phyloP scores from a whole-genome alignment of 1,284 basidiomycete species.

The Grifola frondosa region DNA sequence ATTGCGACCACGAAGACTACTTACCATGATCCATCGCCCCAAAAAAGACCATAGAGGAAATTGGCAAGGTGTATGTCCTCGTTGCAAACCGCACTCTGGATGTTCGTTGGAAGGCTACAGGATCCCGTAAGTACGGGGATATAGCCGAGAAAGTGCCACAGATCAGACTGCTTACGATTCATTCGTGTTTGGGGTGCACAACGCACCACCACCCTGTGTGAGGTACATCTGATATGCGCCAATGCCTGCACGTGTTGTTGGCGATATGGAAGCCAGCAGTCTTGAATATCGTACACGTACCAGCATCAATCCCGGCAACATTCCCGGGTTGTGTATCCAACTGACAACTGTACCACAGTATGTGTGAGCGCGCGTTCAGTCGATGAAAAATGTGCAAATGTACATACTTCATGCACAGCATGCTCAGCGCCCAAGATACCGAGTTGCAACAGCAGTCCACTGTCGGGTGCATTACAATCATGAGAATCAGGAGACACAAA shows the following conservation, averaged over 20 bases:
- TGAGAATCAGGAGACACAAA: too few relatives aligned
- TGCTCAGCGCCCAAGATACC: conserved; percentile 19
- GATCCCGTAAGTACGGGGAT: too few relatives aligned
- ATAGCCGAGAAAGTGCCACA: too few relatives aligned
- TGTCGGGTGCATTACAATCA: too few relatives aligned
- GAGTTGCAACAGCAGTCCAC: conserved; percentile 24
- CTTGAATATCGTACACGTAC: conserved; percentile 7
- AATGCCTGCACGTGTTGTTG: background rate
- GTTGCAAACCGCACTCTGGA: conserved; percentile 22
- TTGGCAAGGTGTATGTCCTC: conserved; percentile 16
- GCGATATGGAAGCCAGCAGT: background rate
- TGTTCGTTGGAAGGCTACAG: conserved; percentile 14
- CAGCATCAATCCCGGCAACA: conserved; percentile 16
- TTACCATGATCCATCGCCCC: conserved; percentile 16
- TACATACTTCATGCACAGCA: conserved; percentile 24
- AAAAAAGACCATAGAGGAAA: conserved; percentile 17
- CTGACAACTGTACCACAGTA: conserved; percentile 13
- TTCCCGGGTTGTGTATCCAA: conserved; percentile 1
- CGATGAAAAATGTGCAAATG: background rate
- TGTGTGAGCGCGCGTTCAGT: background rate
- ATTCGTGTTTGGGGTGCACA: too few relatives aligned
- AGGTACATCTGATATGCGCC: conserved; percentile 11
- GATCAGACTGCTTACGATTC: too few relatives aligned
- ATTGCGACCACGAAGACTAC: background rate
- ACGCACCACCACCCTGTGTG: too few relatives aligned